These are phyloP conservation scores for Coemansia sp. DNA, from an alignment of 192 early-diverging fungal genomes.

Conservation along the genomic window DNA sequence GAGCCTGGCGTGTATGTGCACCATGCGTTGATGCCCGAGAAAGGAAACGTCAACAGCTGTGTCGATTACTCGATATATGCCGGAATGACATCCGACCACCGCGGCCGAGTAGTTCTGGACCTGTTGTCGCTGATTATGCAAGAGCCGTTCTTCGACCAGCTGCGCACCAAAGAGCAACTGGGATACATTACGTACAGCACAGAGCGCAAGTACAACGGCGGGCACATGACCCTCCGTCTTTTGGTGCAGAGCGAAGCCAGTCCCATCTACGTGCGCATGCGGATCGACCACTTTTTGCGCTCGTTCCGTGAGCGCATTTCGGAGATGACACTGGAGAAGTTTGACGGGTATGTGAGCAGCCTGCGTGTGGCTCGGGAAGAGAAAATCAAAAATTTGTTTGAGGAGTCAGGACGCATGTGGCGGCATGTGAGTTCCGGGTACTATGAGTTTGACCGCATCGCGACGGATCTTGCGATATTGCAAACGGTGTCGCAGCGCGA, in stretches of 20 bases:
- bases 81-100: constrained; percentile 65
- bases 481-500: constrained; percentile 14
- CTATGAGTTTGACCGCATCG: constrained; percentile 78
- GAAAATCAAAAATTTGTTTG: constrained; percentile 72
- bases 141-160: constrained; percentile 90
- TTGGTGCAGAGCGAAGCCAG: constrained; percentile 86
- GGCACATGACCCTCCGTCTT: constrained; percentile 74
- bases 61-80: constrained; percentile 84
- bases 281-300: constrained; percentile 77
- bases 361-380: constrained; percentile 64
- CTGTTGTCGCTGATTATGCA: constrained; percentile 79
- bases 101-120: constrained; percentile 64
- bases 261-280: constrained; percentile 74
- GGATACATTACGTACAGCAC: constrained; percentile 67
- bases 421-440: constrained; percentile 62
- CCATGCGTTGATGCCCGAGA: constrained; percentile 58
- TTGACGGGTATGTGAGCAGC: constrained; percentile 64
- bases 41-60: constrained; percentile 83
- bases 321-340: constrained; percentile 67
- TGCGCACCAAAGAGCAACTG: constrained; percentile 89
- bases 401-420: constrained; percentile 72
- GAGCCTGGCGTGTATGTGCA: constrained; percentile 37
- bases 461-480: constrained; percentile 22
- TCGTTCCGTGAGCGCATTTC: constrained; percentile 57
- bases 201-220: constrained; percentile 64